Percentiles rank a stretch among this genome's conserved stretches.
phyloP scores from a whole-genome alignment of 352 stramenopile species.

The Aphanomyces invadans region DNA sequence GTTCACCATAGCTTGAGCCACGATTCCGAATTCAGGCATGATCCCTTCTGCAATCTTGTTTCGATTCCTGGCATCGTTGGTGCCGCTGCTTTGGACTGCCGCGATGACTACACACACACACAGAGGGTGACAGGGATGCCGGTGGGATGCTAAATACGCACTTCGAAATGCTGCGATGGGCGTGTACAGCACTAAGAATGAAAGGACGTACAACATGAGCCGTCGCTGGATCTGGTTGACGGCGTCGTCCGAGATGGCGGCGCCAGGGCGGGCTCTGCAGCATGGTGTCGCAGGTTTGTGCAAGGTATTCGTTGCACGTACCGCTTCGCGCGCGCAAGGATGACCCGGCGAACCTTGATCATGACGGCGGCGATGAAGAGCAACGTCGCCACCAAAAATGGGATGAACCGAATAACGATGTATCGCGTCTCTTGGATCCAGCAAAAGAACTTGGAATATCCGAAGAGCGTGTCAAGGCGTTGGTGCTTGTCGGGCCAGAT shows the following conservation, averaged over 20 bases:
- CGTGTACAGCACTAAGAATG: constrained; percentile 11
- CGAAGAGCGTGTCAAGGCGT: not conserved
- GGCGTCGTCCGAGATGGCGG: not conserved
- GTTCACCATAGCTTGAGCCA: constrained; percentile 17
- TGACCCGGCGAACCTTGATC: constrained; percentile 10
- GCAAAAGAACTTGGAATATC: constrained; percentile 58
- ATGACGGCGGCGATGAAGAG: constrained; percentile 49
- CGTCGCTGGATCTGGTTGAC: constrained; percentile 8
- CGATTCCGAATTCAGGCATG: not conserved
- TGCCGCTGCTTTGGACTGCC: not conserved
- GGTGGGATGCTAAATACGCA: too few species aligned
- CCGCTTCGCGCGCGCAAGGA: not conserved
- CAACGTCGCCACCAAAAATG: constrained; percentile 58
- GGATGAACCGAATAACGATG: constrained; percentile 73
- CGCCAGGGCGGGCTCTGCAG: not conserved
- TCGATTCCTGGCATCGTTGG: not conserved
- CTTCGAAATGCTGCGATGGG: constrained; percentile 10
- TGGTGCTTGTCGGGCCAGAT: not conserved
- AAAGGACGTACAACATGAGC: constrained; percentile 11
- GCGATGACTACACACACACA: not conserved
- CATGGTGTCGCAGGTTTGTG: not conserved
- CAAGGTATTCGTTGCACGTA: not conserved
- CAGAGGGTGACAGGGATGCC: too few species aligned
- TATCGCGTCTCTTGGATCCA: constrained; percentile 56
- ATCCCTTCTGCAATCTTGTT: not conserved